A percentile compares a stretch with the other conserved stretches of the same genome.
phyloP scores from a whole-genome alignment of 306 rosid species.

The Cicer arietinum region DNA sequence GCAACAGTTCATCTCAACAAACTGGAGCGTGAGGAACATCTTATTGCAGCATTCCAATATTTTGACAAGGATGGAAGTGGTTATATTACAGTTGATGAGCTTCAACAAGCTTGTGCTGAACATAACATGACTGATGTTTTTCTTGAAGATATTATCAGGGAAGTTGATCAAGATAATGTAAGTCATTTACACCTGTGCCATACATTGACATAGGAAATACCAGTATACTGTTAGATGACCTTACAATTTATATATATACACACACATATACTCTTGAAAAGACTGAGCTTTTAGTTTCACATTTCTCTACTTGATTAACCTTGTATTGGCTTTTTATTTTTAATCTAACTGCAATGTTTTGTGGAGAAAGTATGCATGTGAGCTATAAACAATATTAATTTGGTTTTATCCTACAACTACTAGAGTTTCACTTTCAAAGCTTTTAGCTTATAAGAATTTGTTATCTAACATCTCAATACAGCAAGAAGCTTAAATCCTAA shows the following conservation, averaged over 20 bases:
- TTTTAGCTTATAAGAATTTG: not conserved
- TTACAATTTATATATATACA: too few relatives aligned
- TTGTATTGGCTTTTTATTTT: slow-evolving; percentile 24
- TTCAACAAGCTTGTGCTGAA: slow-evolving; percentile 92
- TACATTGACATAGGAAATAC: slow-evolving; percentile 26
- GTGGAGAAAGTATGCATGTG: slow-evolving; percentile 25
- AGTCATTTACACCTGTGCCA: slow-evolving; percentile 46
- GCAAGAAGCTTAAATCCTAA: slow-evolving; percentile 17
- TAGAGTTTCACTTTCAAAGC: slow-evolving; percentile 20
- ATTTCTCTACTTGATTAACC: slow-evolving; percentile 23
- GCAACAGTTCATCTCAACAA: slow-evolving; percentile 98
- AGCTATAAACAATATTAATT: slow-evolving; percentile 21
- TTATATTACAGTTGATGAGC: slow-evolving; percentile 94
- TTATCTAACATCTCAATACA: slow-evolving; percentile 12
- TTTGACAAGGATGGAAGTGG: slow-evolving; percentile 96
- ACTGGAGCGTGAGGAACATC: slow-evolving; percentile 96
- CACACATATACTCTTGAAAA: slow-evolving; percentile 1
- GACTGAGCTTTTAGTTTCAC: slow-evolving; percentile 6
- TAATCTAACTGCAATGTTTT: slow-evolving; percentile 17
- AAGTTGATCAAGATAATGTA: slow-evolving; percentile 98
- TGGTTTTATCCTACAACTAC: slow-evolving; percentile 27
- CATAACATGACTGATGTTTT: slow-evolving; percentile 85
- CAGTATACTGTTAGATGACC: not conserved
- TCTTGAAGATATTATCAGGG: slow-evolving; percentile 87
- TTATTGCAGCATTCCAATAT: slow-evolving; percentile 87